Conservation (phyloP, 805 yeast genomes). For the Myxozyma vanderwaltii region DNA sequence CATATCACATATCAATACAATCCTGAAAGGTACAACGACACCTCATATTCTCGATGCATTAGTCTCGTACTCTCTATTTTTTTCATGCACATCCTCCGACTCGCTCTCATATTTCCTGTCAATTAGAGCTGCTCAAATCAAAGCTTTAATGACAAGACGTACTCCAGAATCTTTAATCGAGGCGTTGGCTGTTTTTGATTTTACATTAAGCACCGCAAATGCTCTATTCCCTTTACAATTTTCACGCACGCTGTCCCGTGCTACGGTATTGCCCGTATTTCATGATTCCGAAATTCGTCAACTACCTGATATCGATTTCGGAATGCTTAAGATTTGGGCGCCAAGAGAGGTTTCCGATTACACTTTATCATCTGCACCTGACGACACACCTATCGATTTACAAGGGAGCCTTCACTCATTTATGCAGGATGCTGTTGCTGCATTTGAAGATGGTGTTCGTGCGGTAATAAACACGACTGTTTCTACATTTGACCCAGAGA, state of each 20-base stretch:
- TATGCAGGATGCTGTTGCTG: neutral
- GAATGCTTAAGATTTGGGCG: constrained; percentile 17
- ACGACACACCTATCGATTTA: neutral
- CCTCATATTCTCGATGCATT: constrained; percentile 22
- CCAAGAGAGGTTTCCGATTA: constrained; percentile 1
- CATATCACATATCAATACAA: neutral
- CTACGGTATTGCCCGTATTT: constrained; percentile 17
- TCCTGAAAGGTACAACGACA: constrained; percentile 6
- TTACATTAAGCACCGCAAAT: constrained; percentile 9
- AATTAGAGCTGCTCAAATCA: constrained; percentile 7
- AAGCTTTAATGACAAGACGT: neutral
- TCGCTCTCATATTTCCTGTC: constrained; percentile 15
- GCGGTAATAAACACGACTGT: neutral
- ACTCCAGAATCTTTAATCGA: constrained; percentile 8
- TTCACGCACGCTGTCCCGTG: constrained; percentile 6
- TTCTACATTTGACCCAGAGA: neutral
- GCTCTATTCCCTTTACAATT: constrained; percentile 26
- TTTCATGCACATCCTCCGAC: constrained; percentile 7
- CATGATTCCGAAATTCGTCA: constrained; percentile 16
- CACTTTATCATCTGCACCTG: neutral
- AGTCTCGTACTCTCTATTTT: constrained; percentile 14
- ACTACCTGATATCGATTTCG: constrained; percentile 23
- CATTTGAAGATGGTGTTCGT: constrained; percentile 16
- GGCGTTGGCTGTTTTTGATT: constrained; percentile 18
- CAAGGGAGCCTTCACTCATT: constrained; percentile 1